Percentiles rank a stretch among this genome's conserved stretches.
Evolutionary conservation across 179 eudicot genomes (phyloP).

Genomic region (Beta corolliflora): DNA sequence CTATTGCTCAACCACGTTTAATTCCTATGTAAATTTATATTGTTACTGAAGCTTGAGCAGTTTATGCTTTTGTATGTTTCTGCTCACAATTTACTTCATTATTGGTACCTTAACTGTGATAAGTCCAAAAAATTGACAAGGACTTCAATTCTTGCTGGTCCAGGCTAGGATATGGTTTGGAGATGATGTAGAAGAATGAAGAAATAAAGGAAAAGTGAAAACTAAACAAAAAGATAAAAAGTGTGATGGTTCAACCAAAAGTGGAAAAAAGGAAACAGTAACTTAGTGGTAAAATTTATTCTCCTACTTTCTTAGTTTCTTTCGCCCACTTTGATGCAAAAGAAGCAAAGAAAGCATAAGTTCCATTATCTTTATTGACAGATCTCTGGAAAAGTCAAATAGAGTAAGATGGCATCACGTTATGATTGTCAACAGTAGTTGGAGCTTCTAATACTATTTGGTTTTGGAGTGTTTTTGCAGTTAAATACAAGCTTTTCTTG

Average conservation of each 20-base stretch:
- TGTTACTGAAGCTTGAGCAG: not conserved
- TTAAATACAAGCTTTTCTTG: too few relatives aligned
- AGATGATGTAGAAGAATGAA: not conserved
- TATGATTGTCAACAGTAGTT: constrained; percentile 6
- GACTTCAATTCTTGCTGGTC: not conserved
- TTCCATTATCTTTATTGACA: not conserved
- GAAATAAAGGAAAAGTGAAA: not conserved
- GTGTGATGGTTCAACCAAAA: not conserved
- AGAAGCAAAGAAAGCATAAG: constrained; percentile 19
- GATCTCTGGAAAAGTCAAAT: constrained; percentile 9
- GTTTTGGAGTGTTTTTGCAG: constrained; percentile 11
- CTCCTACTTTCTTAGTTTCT: not conserved
- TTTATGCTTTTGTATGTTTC: not conserved
- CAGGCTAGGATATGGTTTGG: not conserved
- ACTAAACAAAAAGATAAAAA: not conserved
- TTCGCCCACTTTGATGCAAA: constrained; percentile 11
- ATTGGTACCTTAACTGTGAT: not conserved
- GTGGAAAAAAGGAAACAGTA: not conserved
- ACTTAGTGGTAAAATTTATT: not conserved
- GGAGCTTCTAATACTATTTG: not conserved
- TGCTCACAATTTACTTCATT: too few relatives aligned
- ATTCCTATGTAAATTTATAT: not conserved
- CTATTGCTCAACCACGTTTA: too few relatives aligned
- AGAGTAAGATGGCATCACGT: constrained; percentile 9
- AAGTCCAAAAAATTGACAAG: not conserved